Conservation (phyloP, 2,329 filamentous ascomycete genomes). For the Aschersonia sp. region DNA sequence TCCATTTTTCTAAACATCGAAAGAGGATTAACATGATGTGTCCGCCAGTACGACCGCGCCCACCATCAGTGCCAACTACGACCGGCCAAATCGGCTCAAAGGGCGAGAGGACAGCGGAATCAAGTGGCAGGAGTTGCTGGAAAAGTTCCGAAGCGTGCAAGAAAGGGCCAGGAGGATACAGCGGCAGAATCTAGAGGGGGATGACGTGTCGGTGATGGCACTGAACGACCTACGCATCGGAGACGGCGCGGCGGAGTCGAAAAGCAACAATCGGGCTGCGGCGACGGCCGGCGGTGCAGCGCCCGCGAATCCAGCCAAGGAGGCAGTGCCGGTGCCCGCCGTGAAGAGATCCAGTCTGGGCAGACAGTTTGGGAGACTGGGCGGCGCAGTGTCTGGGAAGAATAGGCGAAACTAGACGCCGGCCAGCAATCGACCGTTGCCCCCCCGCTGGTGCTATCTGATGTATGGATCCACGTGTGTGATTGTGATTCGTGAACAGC, state of each 20-base stretch:
- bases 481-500: no score
- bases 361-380: constrained; percentile 54
- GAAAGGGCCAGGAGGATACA: constrained; percentile 67
- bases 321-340: constrained; percentile 24
- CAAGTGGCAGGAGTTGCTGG: constrained; percentile 81
- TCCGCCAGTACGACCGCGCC: constrained; percentile 26
- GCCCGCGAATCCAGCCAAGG: constrained; percentile 33
- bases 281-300: constrained; percentile 13
- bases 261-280: constrained; percentile 23
- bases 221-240: constrained; percentile 25
- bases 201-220: constrained; percentile 30
- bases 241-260: constrained; percentile 25
- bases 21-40: neutral
- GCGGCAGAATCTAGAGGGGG: constrained; percentile 36
- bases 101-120: constrained; percentile 72
- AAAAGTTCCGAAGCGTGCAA: constrained; percentile 87
- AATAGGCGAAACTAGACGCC: constrained; percentile 29
- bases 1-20: neutral
- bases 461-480: no score
- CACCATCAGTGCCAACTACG: constrained; percentile 42
- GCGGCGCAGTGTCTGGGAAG: constrained; percentile 54
- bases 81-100: constrained; percentile 65
- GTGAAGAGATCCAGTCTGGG: constrained; percentile 50
- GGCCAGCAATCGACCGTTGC: no score
- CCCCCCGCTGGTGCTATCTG: no score